Evolutionary conservation across 495 filamentous ascomycete species (phyloP).

Genomic region (Penicillium lagena): DNA sequence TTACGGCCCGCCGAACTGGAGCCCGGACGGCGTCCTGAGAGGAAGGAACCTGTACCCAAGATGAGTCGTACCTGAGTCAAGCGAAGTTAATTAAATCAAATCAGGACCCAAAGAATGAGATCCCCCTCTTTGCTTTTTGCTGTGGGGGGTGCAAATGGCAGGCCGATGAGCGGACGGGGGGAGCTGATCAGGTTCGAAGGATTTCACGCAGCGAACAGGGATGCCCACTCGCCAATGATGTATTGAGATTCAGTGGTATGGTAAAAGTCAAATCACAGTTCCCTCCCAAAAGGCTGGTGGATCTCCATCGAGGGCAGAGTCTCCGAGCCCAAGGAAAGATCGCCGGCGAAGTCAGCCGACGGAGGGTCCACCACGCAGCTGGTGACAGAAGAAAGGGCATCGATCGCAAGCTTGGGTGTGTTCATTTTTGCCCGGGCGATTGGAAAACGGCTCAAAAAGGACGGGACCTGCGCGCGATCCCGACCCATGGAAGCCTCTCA

Average conservation of each 20-base stretch:
- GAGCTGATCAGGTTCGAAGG: too few species aligned
- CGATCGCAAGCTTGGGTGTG: too few species aligned
- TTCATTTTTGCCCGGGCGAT: neutral
- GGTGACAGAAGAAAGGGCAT: conserved; percentile 7
- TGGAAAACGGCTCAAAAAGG: neutral
- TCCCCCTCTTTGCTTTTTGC: conserved; percentile 8
- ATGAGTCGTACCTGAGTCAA: conserved; percentile 18
- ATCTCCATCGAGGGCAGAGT: conserved; percentile 6
- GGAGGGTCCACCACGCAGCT: neutral
- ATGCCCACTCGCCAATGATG: too few species aligned
- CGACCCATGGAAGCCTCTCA: conserved; percentile 11
- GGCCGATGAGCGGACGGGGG: too few species aligned
- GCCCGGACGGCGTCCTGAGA: too few species aligned
- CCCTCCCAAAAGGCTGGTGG: neutral
- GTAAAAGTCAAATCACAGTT: conserved; percentile 6
- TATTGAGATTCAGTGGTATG: conserved; percentile 1
- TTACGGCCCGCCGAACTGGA: too few species aligned
- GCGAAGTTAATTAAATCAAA: conserved; percentile 20
- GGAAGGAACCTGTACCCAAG: neutral
- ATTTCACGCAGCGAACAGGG: too few species aligned
- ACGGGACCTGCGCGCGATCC: conserved; percentile 15
- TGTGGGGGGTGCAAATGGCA: neutral
- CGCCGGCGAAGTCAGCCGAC: neutral
- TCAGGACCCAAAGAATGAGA: conserved; percentile 3
- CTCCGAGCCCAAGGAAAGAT: conserved; percentile 12